Evolutionary conservation across 2,329 filamentous ascomycete genomes (phyloP).

Genomic region (Ascochyta koolunga): DNA sequence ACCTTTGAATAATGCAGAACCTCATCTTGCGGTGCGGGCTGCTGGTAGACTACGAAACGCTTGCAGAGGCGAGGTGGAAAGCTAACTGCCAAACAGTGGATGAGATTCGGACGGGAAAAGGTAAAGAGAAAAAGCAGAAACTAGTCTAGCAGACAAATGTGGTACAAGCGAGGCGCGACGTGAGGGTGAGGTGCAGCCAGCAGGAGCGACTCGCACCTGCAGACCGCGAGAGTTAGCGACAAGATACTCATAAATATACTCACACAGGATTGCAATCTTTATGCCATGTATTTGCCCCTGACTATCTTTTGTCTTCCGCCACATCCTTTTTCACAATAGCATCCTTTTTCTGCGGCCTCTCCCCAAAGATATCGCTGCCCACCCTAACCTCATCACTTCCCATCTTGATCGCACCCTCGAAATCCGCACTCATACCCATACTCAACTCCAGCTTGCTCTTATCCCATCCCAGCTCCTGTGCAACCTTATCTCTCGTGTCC

Average conservation of each 20-base stretch:
- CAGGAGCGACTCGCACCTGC: neutral
- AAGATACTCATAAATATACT: no score
- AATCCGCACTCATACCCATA: constrained; percentile 99
- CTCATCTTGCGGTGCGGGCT: no score
- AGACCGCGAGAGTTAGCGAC: no score
- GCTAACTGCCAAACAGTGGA: no score
- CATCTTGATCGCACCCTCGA: constrained; percentile 81
- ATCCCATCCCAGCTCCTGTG: constrained; percentile 62
- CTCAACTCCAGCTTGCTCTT: constrained; percentile 77
- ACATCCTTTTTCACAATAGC: constrained; percentile 65
- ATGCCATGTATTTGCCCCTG: neutral
- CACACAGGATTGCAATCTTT: neutral
- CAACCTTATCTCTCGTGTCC: constrained; percentile 74
- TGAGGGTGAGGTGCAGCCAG: neutral
- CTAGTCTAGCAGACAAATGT: neutral
- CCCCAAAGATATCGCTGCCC: constrained; percentile 92
- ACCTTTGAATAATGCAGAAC: no score
- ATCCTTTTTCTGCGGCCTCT: constrained; percentile 78
- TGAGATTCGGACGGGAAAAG: no score
- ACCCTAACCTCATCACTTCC: constrained; percentile 91
- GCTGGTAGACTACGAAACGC: no score
- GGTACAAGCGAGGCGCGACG: neutral
- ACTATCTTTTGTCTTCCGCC: constrained; percentile 22
- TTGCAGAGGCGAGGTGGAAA: no score
- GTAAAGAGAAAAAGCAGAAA: no score